Conservation (phyloP, 2,329 filamentous ascomycete species). For the Dactylellina drechsleri region DNA sequence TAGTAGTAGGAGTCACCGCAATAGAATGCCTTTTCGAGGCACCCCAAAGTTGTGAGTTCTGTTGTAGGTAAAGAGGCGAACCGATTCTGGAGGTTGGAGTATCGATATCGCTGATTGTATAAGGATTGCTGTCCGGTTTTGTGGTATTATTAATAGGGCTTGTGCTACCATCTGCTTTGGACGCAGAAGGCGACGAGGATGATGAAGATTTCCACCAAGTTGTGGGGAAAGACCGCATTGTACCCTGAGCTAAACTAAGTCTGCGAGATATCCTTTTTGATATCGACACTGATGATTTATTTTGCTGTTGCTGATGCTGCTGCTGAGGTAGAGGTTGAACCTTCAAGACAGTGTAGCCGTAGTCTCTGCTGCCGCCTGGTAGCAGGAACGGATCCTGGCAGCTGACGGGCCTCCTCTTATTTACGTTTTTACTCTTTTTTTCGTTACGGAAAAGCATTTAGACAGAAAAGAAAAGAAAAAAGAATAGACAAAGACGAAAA, state of each 20-base stretch:
- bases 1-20: constrained; percentile 23
- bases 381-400: constrained; percentile 34
- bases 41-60: constrained; percentile 33
- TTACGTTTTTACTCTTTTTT: constrained; percentile 9
- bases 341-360: constrained; percentile 18
- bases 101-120: background rate
- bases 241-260: constrained; percentile 15
- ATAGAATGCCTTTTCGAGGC: constrained; percentile 37
- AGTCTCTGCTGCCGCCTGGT: constrained; percentile 32
- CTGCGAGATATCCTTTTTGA: constrained; percentile 32
- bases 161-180: background rate
- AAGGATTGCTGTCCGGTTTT: background rate
- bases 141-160: background rate
- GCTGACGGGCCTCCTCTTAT: constrained; percentile 30
- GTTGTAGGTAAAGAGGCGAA: constrained; percentile 30
- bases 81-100: constrained; percentile 4
- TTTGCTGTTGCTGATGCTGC: constrained; percentile 3
- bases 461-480: background rate
- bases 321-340: constrained; percentile 5
- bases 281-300: constrained; percentile 17
- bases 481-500: constrained; percentile 9
- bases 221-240: constrained; percentile 15
- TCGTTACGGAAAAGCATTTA: constrained; percentile 27
- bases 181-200: background rate
- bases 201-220: constrained; percentile 29